A percentile compares a stretch with the other conserved stretches of the same genome.
These are phyloP conservation scores for Tuber aestivum DNA, from an alignment of 495 filamentous ascomycete genomes.

Conservation along the genomic window DNA sequence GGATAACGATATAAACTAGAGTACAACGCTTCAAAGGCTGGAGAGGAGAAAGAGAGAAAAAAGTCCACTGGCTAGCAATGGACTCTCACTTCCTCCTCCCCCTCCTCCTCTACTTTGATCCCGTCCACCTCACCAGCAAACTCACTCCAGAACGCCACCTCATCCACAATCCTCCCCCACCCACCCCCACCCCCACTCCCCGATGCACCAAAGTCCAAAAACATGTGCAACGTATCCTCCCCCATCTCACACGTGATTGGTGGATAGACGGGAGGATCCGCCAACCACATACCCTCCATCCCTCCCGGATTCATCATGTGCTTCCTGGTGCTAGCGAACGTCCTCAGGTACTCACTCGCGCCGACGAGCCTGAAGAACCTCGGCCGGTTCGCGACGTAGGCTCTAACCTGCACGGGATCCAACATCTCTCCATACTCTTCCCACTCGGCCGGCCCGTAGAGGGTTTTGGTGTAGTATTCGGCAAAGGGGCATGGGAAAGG, in stretches of 20 bases:
- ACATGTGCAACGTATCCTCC: slow-evolving; percentile 23
- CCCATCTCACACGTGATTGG: slow-evolving; percentile 18
- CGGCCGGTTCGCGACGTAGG: slow-evolving; percentile 5
- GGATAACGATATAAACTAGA: not conserved
- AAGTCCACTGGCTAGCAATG: not conserved
- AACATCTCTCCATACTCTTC: not conserved
- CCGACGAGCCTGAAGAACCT: slow-evolving; percentile 19
- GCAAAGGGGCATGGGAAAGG: slow-evolving; percentile 26
- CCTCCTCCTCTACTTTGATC: not conserved
- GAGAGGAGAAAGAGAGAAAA: not conserved
- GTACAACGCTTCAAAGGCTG: not conserved
- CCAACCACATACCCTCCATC: slow-evolving; percentile 9
- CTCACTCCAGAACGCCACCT: slow-evolving; percentile 13
- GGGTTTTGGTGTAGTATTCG: slow-evolving; percentile 25
- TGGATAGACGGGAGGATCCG: slow-evolving; percentile 20
- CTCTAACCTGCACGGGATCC: not conserved
- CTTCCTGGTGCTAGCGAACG: slow-evolving; percentile 33
- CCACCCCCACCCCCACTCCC: not conserved
- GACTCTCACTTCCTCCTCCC: not conserved
- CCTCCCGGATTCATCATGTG: slow-evolving; percentile 24
- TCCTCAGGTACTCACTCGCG: slow-evolving; percentile 20
- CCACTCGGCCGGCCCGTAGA: slow-evolving; percentile 8
- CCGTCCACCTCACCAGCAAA: slow-evolving; percentile 11
- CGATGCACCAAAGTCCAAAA: slow-evolving; percentile 13
- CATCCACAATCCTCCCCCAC: slow-evolving; percentile 23